Evolutionary conservation across 495 filamentous ascomycete species (phyloP).

Genomic region (Friedmanniomyces simplex): DNA sequence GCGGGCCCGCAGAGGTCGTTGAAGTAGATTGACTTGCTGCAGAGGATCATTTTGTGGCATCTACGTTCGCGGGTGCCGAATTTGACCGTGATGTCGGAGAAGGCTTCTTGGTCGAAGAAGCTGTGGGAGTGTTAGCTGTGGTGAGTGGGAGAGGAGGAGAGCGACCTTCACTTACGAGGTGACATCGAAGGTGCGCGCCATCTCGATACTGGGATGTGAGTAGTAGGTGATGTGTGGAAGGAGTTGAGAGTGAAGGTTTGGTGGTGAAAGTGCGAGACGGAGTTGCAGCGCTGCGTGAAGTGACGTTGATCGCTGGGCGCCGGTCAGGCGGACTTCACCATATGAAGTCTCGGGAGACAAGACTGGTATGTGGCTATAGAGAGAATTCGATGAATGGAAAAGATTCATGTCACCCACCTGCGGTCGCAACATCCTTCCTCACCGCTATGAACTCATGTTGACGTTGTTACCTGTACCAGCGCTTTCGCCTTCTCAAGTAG

Average conservation of each 20-base stretch:
- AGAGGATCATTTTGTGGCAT: constrained; percentile 11
- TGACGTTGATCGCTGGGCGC: too few species aligned
- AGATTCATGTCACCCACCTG: too few species aligned
- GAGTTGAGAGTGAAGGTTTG: background rate
- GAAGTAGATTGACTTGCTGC: constrained; percentile 8
- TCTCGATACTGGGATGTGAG: background rate
- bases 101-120: constrained; percentile 7
- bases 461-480: background rate
- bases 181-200: background rate
- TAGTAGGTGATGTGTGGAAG: background rate
- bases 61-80: background rate
- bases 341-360: too few species aligned
- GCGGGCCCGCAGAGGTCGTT: background rate
- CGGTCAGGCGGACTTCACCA: too few species aligned
- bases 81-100: constrained; percentile 3
- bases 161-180: too few species aligned
- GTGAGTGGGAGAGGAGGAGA: background rate
- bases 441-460: too few species aligned
- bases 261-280: background rate
- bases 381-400: too few species aligned
- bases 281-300: background rate
- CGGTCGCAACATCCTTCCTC: too few species aligned
- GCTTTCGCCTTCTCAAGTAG: background rate
- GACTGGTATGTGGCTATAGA: too few species aligned
- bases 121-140: background rate